Evolutionary conservation across 768 basidiomycete genomes (phyloP).

Genomic region (Tylopilus sp.): DNA sequence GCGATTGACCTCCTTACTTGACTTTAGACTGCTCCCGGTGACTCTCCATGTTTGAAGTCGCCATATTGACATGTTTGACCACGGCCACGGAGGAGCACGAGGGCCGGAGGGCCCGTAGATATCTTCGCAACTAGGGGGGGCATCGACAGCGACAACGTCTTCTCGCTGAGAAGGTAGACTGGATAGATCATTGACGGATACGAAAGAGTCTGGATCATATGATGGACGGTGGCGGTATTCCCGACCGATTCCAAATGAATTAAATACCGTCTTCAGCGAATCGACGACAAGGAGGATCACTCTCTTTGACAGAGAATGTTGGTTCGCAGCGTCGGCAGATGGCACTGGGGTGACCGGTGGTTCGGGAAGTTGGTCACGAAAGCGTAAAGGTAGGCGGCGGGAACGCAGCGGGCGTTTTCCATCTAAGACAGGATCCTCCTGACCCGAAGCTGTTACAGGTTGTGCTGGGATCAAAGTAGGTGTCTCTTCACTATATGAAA

Average conservation of each 20-base stretch:
- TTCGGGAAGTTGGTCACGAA: too few species aligned
- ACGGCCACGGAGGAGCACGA: conserved; percentile 8
- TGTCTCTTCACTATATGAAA: too few species aligned
- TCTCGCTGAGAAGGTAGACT: not conserved
- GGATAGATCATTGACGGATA: not conserved
- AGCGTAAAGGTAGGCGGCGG: too few species aligned
- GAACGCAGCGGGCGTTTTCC: too few species aligned
- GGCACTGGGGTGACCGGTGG: not conserved
- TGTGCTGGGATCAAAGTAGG: too few species aligned
- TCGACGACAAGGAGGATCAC: not conserved
- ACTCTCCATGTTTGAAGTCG: conserved; percentile 7
- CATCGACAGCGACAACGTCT: not conserved
- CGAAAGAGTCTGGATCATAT: not conserved
- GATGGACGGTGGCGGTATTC: not conserved
- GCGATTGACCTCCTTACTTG: too few species aligned
- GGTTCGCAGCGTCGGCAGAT: not conserved
- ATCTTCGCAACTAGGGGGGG: not conserved
- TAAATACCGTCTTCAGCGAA: not conserved
- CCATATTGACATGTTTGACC: conserved; percentile 12
- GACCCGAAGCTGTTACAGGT: too few species aligned
- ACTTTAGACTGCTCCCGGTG: conserved; percentile 4
- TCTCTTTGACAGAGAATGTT: not conserved
- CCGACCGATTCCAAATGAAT: too few species aligned
- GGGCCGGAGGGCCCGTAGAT: not conserved
- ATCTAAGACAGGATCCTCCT: too few species aligned